Conservation (phyloP, 2,329 filamentous ascomycete genomes). For the Xylaria sp. region DNA sequence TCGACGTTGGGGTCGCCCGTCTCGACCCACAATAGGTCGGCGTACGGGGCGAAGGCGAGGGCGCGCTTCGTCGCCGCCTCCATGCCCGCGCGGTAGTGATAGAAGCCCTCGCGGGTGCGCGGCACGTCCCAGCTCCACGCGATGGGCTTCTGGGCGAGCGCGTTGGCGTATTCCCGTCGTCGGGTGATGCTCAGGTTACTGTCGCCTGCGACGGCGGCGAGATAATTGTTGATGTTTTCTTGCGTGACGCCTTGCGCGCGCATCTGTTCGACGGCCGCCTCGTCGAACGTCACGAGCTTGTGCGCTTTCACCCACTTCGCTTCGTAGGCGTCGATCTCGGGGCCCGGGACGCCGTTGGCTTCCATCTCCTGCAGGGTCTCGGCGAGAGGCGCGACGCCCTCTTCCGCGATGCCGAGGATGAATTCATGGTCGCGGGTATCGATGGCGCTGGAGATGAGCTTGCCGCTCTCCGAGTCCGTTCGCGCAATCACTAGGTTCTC, state of each 20-base stretch:
- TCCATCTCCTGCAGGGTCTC: conserved; percentile 95
- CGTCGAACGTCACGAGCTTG: conserved; percentile 89
- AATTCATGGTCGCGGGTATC: conserved; percentile 97
- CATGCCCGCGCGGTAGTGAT: conserved; percentile 89
- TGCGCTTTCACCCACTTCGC: conserved; percentile 88
- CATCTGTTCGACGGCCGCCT: conserved; percentile 84
- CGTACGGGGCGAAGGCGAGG: conserved; percentile 89
- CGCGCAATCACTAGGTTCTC: conserved; percentile 96
- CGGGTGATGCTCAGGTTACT: conserved; percentile 81
- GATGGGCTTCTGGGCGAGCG: conserved; percentile 74
- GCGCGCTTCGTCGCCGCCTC: conserved; percentile 90
- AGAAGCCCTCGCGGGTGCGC: conserved; percentile 91
- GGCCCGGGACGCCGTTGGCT: conserved; percentile 75
- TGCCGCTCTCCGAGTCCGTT: conserved; percentile 94
- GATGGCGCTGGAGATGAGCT: conserved; percentile 87
- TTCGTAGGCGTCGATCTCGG: conserved; percentile 88
- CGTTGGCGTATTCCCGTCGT: conserved; percentile 76
- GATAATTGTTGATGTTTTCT: conserved; percentile 74
- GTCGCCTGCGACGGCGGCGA: conserved; percentile 68
- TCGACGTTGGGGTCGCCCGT: conserved; percentile 88
- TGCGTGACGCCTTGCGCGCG: conserved; percentile 71
- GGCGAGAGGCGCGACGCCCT: conserved; percentile 79
- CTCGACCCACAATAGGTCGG: conserved; percentile 97
- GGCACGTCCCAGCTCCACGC: conserved; percentile 93
- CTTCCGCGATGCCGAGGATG: conserved; percentile 85